Conservation (phyloP, 1,284 basidiomycete species). For the Leccinum discolor region DNA sequence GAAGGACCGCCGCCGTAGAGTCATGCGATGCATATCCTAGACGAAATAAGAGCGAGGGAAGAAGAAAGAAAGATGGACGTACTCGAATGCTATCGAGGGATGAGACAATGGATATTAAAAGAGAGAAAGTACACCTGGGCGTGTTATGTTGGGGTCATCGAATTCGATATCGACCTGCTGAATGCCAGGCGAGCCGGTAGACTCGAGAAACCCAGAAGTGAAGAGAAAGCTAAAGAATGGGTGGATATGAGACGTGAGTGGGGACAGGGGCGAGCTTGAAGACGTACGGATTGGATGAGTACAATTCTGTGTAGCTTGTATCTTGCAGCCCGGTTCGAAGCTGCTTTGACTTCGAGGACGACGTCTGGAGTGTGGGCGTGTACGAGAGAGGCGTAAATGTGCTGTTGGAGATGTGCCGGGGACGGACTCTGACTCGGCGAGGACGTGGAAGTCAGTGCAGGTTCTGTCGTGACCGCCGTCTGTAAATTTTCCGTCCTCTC, state of each 20-base stretch:
- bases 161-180: constrained; percentile 70
- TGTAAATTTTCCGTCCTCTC: constrained; percentile 40
- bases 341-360: constrained; percentile 64
- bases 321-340: constrained; percentile 62
- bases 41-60: constrained; percentile 1
- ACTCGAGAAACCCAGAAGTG: constrained; percentile 79
- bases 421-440: constrained; percentile 30
- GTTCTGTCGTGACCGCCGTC: not conserved
- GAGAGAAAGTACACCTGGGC: constrained; percentile 58
- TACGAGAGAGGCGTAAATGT: constrained; percentile 77
- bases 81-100: constrained; percentile 61
- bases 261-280: not conserved
- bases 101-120: constrained; percentile 10
- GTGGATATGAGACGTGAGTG: constrained; percentile 1
- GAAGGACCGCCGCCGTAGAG: constrained; percentile 86
- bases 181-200: constrained; percentile 35
- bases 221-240: constrained; percentile 83
- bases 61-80: constrained; percentile 22
- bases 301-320: constrained; percentile 84
- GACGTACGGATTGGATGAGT: constrained; percentile 76
- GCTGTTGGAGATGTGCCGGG: constrained; percentile 58
- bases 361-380: constrained; percentile 77
- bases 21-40: constrained; percentile 79
- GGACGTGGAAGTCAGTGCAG: constrained; percentile 25
- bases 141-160: constrained; percentile 85